phyloP scores from a whole-genome alignment of 805 yeast genomes.

The Kodamaea neixiangensis region DNA sequence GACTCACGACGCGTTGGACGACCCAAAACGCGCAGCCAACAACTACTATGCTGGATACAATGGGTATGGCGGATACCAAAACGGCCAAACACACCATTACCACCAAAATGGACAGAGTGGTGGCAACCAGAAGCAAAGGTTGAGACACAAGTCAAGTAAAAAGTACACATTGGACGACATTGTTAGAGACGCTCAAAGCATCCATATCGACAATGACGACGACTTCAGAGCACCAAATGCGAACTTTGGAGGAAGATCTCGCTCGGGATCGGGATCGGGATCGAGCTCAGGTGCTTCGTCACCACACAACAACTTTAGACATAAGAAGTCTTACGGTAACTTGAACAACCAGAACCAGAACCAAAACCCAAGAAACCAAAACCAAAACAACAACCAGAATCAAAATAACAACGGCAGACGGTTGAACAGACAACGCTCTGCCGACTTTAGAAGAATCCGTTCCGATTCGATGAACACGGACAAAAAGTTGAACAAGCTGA shows the following conservation, averaged over 20 bases:
- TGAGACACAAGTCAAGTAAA: constrained; percentile 6
- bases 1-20: not conserved
- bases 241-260: constrained; percentile 2
- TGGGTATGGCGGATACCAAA: not conserved
- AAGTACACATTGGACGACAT: constrained; percentile 24
- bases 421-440: constrained; percentile 12
- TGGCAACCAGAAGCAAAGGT: not conserved
- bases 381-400: not conserved
- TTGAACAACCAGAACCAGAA: constrained; percentile 1
- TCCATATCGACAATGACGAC: constrained; percentile 29
- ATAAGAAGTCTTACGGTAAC: constrained; percentile 9
- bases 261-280: constrained; percentile 6
- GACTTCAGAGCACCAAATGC: constrained; percentile 7
- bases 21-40: not conserved
- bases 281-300: constrained; percentile 3
- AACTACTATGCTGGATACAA: not conserved
- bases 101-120: not conserved
- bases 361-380: not conserved
- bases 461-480: constrained; percentile 11
- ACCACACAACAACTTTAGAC: constrained; percentile 2
- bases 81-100: not conserved
- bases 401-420: constrained; percentile 13
- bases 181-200: constrained; percentile 27
- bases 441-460: constrained; percentile 12
- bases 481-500: constrained; percentile 13